These are phyloP conservation scores for Fraxinus nigra DNA, from an alignment of 305 asterid genomes.

Conservation along the genomic window DNA sequence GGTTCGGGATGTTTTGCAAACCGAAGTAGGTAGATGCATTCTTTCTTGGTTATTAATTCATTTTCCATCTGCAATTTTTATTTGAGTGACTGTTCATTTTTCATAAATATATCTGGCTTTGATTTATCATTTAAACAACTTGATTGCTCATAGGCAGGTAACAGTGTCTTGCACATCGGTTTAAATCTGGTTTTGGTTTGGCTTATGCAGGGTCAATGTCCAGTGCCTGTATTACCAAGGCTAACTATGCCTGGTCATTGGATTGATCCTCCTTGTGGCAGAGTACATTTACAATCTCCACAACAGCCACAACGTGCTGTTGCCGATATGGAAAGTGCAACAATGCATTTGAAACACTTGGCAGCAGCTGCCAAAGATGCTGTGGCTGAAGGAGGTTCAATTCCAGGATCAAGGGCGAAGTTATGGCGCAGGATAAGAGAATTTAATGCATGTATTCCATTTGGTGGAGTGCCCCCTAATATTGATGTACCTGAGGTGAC, in stretches of 20 bases:
- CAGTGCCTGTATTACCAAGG: constrained; percentile 89
- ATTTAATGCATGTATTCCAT: constrained; percentile 93
- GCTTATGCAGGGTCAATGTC: constrained; percentile 81
- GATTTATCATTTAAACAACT: constrained; percentile 18
- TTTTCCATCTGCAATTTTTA: constrained; percentile 16
- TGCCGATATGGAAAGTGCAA: constrained; percentile 69
- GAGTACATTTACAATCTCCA: constrained; percentile 58
- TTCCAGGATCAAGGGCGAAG: constrained; percentile 99
- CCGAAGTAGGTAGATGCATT: constrained; percentile 72
- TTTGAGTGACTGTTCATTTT: constrained; percentile 5
- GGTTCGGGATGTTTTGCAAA: constrained; percentile 88
- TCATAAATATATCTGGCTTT: neutral
- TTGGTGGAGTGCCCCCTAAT: constrained; percentile 78
- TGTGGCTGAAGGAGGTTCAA: constrained; percentile 97
- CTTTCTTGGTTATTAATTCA: constrained; percentile 31
- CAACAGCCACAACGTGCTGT: constrained; percentile 49
- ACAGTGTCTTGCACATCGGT: neutral
- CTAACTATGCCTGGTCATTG: constrained; percentile 99
- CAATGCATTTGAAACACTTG: constrained; percentile 90
- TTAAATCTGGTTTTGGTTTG: constrained; percentile 27
- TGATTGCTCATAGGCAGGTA: constrained; percentile 5
- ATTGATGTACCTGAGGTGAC: constrained; percentile 98
- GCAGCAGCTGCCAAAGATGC: constrained; percentile 99
- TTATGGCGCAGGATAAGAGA: constrained; percentile 98
- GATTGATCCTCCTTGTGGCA: constrained; percentile 96